Evolutionary conservation across 441 rosid species (phyloP), one percentile per base, ranked within the genome.

Genomic region (Adansonia gregorii): DNA sequence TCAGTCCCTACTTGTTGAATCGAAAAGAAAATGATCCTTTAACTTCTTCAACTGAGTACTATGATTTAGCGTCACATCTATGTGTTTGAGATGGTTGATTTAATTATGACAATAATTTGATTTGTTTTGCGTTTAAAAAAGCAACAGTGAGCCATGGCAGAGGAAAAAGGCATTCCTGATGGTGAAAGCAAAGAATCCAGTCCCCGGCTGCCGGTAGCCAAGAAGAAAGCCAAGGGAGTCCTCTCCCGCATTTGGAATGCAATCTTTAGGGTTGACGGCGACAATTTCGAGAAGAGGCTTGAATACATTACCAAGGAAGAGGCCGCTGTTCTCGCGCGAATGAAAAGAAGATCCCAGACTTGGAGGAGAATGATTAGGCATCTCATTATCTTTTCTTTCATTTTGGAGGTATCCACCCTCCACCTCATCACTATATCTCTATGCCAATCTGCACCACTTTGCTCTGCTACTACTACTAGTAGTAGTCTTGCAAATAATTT

Each of bases 251-350:
- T 94, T n/a, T 93, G 95, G 97, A 88, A 85, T 49, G 88, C 88
- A n/a, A 74, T 94, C 43, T 90, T 92, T 75, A 84, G 93, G 55
- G 73, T 71, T 8, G 82, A 79, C 22, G 85, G 90, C 2, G 93
- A 94, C 45, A 94, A 92, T 85, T 90, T 94, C 67, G 97, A 95
- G 92, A 93, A 92, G 95, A 83, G 95, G 66, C 88, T 95, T 80
- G 83, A 90, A 73, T 76, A 88, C 78, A 92, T 95, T 60, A 88
- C 94, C 22, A 95, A 78, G 87, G 98, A 95, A 83, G 98, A 95
- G 86, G 91, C 94, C 1, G 69, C 88, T 5, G 85, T 92, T 80
- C 80, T 91, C 35, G 82, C 92, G 3, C 83, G 99, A 78, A 83
- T 93, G 83, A 89, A 93, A 24, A 24, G 35, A 24, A 60, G 66